phyloP scores from a whole-genome alignment of 805 yeast species.

The Ogataea allantospora region DNA sequence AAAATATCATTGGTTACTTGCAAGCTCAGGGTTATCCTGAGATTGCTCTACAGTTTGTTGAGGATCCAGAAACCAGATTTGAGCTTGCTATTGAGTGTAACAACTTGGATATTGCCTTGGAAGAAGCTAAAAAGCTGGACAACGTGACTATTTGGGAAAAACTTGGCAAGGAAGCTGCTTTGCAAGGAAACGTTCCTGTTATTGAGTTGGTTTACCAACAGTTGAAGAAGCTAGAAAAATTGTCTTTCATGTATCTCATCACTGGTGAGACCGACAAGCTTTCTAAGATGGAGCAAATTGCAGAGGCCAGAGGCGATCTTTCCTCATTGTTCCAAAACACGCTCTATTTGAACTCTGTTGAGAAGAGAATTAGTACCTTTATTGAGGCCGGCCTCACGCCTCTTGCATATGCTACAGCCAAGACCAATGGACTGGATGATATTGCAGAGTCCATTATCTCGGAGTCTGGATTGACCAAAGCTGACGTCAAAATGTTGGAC shows the following conservation, averaged over 20 bases:
- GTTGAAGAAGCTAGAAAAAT: constrained; percentile 79
- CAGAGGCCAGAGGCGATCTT: constrained; percentile 81
- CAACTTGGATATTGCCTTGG: constrained; percentile 80
- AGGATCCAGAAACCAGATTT: constrained; percentile 93
- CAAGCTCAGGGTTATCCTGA: constrained; percentile 97
- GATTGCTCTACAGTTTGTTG: constrained; percentile 93
- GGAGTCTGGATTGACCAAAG: constrained; percentile 62
- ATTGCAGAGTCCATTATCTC: constrained; percentile 70
- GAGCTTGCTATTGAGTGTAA: constrained; percentile 95
- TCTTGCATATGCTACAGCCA: constrained; percentile 90
- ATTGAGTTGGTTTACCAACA: constrained; percentile 89
- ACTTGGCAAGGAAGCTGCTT: constrained; percentile 80
- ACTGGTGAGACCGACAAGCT: constrained; percentile 80
- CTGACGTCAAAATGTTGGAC: constrained; percentile 49
- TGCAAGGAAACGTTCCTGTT: constrained; percentile 82
- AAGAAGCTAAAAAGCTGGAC: constrained; percentile 79
- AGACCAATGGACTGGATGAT: constrained; percentile 75
- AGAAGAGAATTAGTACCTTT: constrained; percentile 70
- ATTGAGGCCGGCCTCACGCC: constrained; percentile 79
- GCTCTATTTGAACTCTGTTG: constrained; percentile 69
- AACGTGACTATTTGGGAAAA: constrained; percentile 71
- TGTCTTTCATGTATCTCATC: constrained; percentile 81
- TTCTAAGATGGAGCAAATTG: constrained; percentile 81
- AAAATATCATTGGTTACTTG: constrained; percentile 90
- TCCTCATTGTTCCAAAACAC: constrained; percentile 82